phyloP scores from a whole-genome alignment of 768 basidiomycete genomes.

The Kwoniella bestiolae region DNA sequence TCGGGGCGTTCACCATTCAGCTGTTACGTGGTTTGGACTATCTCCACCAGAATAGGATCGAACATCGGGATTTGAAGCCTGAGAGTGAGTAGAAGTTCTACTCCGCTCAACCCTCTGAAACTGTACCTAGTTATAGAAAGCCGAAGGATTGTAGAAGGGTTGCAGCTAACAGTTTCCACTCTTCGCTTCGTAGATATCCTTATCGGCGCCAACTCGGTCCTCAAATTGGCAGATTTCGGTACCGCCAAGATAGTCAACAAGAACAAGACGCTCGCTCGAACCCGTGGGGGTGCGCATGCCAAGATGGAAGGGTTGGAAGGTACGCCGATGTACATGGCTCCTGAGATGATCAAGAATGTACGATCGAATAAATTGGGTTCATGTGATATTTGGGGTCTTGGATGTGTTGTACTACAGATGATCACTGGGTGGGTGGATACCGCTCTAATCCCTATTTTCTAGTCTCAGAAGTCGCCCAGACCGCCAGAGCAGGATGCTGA shows the following conservation, averaged over 20 bases:
- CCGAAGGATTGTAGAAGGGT: too few relatives aligned
- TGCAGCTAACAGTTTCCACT: too few relatives aligned
- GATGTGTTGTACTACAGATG: constrained; percentile 95
- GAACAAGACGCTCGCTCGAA: constrained; percentile 72
- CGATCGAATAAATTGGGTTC: constrained; percentile 84
- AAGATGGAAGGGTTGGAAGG: constrained; percentile 82
- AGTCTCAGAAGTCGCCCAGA: too few relatives aligned
- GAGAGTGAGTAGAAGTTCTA: constrained; percentile 94
- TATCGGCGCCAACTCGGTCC: constrained; percentile 67
- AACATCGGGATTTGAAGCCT: constrained; percentile 97
- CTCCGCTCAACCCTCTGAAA: too few relatives aligned
- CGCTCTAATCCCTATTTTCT: too few relatives aligned
- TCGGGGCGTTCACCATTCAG: constrained; percentile 94
- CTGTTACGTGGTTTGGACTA: constrained; percentile 94
- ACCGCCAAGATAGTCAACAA: constrained; percentile 91
- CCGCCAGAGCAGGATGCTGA: too few relatives aligned
- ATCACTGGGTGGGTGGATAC: constrained; percentile 78
- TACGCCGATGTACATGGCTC: constrained; percentile 99
- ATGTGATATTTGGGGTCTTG: constrained; percentile 98
- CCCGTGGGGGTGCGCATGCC: constrained; percentile 59
- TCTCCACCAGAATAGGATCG: constrained; percentile 86
- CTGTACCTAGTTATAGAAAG: too few relatives aligned
- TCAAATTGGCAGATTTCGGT: constrained; percentile 96
- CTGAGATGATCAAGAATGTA: constrained; percentile 96
- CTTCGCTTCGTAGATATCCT: too few relatives aligned